Evolutionary conservation across 106 monocot genomes (phyloP), one percentile per base, ranked within the genome.

Genomic region (Dendrobium nobile): DNA sequence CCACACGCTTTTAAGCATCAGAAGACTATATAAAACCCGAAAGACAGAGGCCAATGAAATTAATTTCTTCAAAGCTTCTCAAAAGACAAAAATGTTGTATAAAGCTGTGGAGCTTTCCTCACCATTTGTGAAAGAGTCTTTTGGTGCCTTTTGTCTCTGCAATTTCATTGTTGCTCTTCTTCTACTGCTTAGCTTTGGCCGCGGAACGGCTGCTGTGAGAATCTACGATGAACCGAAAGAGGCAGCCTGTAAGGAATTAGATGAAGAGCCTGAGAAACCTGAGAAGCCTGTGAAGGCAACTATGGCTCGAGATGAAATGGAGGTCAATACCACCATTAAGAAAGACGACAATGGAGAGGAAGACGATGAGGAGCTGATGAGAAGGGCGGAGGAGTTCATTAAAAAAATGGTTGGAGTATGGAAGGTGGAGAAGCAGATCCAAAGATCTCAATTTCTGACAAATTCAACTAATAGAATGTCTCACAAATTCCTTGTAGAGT

Each of bases 101-200:
- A 15, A 42, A 15, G 43, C 6, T 11, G 20, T 74, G 74, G 74
- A 74, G 41, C 43, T 74, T 28, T 43, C 10, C 74, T 74, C 43
- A 3, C 5, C 19, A 0, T 6, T 42, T 9, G 18, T 20, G 2
- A 74, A 42, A 16, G n/a, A 37, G 16, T 42, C 74, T 74, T 74
- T 74, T 20, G 74, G 9, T n/a, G 74, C 42, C 19, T 74, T 74
- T 18, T 74, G 74, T n/a, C 74, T 74, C 43, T 74, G 74, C 43
- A 74, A 74, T n/a, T 43, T 74, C 42, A 74, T 74, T 43, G n/a
- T 74, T 7, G 74, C 43, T 42, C 74, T 74, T 41, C 41, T 74
- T 43, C 43, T 74, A 33, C 41, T 74, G 74, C 40, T 43, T 7
- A 43, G 19, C 9, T 74, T 42, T 7, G 43, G 74, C 19, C 43